Conservation (phyloP, 225 moss, liverwort and hornwort genomes). For the Lunularia cruciata region DNA sequence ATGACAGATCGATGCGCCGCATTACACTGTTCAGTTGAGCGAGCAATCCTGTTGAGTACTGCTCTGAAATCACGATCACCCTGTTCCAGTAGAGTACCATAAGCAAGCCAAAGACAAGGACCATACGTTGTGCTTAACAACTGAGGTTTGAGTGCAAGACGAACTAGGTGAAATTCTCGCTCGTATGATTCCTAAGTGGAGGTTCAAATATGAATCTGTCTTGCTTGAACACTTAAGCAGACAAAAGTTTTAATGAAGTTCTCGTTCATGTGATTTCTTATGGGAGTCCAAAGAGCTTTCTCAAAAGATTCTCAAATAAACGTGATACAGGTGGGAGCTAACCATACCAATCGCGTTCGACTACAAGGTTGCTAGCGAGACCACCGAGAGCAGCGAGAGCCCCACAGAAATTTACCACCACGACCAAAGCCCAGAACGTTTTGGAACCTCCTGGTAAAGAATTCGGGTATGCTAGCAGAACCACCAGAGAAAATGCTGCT, state of each 20-base stretch:
- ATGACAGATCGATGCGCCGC: constrained; percentile 91
- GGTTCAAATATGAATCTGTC: no score
- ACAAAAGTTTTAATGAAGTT: no score
- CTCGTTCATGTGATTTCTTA: no score
- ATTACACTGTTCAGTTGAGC: constrained; percentile 70
- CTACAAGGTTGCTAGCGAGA: constrained; percentile 84
- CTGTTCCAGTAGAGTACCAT: constrained; percentile 39
- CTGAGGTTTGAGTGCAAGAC: no score
- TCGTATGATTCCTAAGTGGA: no score
- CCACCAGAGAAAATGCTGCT: constrained; percentile 59
- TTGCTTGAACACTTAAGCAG: no score
- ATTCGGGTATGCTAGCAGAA: constrained; percentile 64
- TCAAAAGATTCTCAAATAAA: no score
- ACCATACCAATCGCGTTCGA: constrained; percentile 89
- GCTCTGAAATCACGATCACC: constrained; percentile 85
- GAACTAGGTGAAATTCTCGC: no score
- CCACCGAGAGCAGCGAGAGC: constrained; percentile 64
- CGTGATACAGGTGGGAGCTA: background rate
- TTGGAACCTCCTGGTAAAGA: constrained; percentile 51
- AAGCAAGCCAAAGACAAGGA: background rate
- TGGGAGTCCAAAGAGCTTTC: no score
- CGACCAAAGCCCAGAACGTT: constrained; percentile 52
- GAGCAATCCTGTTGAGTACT: constrained; percentile 52
- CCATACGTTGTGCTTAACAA: no score
- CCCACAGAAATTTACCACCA: constrained; percentile 67